Percentiles rank a stretch among this genome's conserved stretches.
These are phyloP conservation scores for Volvariella surrecta DNA, from an alignment of 1,284 basidiomycete genomes.

Conservation along the genomic window DNA sequence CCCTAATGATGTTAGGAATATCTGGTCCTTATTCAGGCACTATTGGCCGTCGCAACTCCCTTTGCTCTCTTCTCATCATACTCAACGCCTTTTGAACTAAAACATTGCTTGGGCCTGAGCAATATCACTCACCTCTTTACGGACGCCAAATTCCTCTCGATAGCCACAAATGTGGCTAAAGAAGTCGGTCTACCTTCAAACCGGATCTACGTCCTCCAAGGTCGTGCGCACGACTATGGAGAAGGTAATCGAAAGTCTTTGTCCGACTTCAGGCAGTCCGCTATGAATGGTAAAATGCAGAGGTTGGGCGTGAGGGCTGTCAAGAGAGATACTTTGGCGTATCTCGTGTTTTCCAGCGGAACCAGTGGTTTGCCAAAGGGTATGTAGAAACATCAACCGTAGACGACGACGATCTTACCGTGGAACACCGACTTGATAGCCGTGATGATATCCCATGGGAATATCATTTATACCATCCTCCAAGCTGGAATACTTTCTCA, in stretches of 20 bases:
- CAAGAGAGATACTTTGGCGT: conserved; percentile 51
- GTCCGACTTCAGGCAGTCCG: conserved; percentile 34
- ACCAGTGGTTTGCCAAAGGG: conserved; percentile 74
- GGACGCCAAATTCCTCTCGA: conserved; percentile 39
- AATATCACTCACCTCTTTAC: conserved; percentile 56
- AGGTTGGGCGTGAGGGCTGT: conserved; percentile 37
- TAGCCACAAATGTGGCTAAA: conserved; percentile 40
- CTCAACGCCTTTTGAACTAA: conserved; percentile 59
- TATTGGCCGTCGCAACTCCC: conserved; percentile 49
- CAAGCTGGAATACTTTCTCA: conserved; percentile 29
- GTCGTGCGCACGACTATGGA: conserved; percentile 26
- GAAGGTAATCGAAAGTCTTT: conserved; percentile 38
- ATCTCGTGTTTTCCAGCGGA: conserved; percentile 70
- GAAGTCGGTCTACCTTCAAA: conserved; percentile 41
- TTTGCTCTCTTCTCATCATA: conserved; percentile 57
- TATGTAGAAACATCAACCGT: conserved; percentile 18
- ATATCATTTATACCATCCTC: conserved; percentile 41
- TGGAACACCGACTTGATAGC: conserved; percentile 26
- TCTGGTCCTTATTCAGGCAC: conserved; percentile 45
- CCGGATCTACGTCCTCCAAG: conserved; percentile 48
- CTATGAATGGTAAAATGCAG: conserved; percentile 27
- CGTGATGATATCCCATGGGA: conserved; percentile 71
- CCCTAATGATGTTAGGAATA: conserved; percentile 53
- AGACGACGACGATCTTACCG: not conserved
- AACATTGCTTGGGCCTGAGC: conserved; percentile 44